phyloP scores from a whole-genome alignment of 192 early-diverging fungal genomes.

The Kappamyces sp. region DNA sequence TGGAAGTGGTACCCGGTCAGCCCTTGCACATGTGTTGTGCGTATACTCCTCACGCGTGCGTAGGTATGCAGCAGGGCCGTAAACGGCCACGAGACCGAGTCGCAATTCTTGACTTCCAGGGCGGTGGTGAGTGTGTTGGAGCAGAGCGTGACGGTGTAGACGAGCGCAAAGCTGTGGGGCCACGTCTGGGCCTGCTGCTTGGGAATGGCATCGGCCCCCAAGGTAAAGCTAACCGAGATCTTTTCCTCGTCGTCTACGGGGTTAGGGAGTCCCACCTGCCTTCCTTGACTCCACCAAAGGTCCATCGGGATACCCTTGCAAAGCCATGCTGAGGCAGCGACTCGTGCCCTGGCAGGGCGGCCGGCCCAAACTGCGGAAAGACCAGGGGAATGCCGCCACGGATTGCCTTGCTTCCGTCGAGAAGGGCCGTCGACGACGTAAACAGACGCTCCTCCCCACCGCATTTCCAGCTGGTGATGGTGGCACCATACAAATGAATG shows the following conservation, averaged over 20 bases:
- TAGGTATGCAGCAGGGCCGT: constrained; percentile 93
- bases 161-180: constrained; percentile 67
- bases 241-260: neutral
- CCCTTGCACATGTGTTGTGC: constrained; percentile 53
- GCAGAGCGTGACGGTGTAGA: constrained; percentile 75
- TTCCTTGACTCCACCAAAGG: constrained; percentile 33
- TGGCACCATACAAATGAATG: constrained; percentile 70
- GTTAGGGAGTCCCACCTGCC: no score
- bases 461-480: constrained; percentile 84
- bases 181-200: constrained; percentile 50
- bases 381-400: constrained; percentile 70
- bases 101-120: constrained; percentile 72
- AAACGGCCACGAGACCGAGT: constrained; percentile 63
- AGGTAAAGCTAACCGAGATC: neutral
- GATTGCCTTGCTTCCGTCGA: constrained; percentile 88
- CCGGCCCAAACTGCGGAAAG: constrained; percentile 76
- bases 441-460: constrained; percentile 76
- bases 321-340: constrained; percentile 31
- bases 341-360: constrained; percentile 67
- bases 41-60: constrained; percentile 65
- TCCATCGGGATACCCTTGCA: constrained; percentile 42
- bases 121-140: constrained; percentile 62
- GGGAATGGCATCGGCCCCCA: constrained; percentile 36
- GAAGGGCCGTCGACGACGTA: constrained; percentile 63
- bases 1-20: constrained; percentile 56